Evolutionary conservation across 164 flowering plant genomes (phyloP).

Genomic region (Vitis labrusca): DNA sequence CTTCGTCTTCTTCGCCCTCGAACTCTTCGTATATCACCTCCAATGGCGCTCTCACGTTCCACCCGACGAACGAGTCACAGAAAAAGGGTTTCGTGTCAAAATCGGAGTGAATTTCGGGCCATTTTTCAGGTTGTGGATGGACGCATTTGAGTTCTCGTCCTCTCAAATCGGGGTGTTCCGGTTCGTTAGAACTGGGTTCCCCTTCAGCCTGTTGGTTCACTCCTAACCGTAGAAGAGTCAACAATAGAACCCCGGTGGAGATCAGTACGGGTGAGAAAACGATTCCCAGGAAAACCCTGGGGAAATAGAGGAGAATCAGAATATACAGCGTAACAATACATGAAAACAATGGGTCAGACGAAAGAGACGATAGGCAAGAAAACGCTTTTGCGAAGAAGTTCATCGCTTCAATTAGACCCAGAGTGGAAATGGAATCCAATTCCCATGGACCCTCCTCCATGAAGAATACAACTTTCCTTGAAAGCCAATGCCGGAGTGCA

Average conservation of each 20-base stretch:
- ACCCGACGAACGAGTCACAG: conserved; percentile 42
- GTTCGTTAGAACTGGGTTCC: background rate
- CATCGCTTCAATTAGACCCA: background rate
- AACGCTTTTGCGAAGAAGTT: conserved; percentile 2
- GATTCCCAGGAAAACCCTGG: conserved; percentile 30
- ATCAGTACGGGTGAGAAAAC: conserved; percentile 54
- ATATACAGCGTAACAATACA: conserved; percentile 47
- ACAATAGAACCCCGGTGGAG: conserved; percentile 44
- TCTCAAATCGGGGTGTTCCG: background rate
- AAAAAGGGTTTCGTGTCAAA: conserved; percentile 16
- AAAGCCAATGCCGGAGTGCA: too few relatives aligned
- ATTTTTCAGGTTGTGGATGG: conserved; percentile 9
- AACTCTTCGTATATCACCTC: conserved; percentile 78
- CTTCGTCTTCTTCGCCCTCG: conserved; percentile 55
- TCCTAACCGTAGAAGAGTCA: conserved; percentile 57
- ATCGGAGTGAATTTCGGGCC: background rate
- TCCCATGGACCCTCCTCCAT: conserved; percentile 16
- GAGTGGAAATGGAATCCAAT: conserved; percentile 1
- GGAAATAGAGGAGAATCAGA: conserved; percentile 63
- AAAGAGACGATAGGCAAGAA: conserved; percentile 17
- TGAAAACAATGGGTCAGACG: conserved; percentile 59
- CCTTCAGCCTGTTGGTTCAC: conserved; percentile 26
- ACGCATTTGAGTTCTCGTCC: conserved; percentile 10
- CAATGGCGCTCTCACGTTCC: conserved; percentile 78
- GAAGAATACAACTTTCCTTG: background rate